Evolutionary conservation across 176 grass and related monocot genomes (phyloP).

Genomic region (Carex parvula): DNA sequence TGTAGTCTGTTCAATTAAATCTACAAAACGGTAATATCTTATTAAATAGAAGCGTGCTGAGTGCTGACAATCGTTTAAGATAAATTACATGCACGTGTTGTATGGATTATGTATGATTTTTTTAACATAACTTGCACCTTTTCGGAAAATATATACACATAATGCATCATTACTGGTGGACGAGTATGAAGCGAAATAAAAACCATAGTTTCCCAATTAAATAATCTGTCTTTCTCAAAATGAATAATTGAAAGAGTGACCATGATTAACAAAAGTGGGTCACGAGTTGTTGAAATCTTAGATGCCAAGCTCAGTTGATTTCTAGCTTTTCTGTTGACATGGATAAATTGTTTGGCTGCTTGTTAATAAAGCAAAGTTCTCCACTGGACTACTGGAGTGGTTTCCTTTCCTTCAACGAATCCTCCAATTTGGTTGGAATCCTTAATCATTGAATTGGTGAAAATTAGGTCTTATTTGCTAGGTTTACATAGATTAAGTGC

Average conservation of each 20-base stretch:
- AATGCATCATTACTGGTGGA: too few species aligned
- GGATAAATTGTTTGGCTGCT: slow-evolving; percentile 22
- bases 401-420: slow-evolving; percentile 20
- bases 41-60: background rate
- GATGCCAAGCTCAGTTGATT: slow-evolving; percentile 7
- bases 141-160: too few species aligned
- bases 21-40: background rate
- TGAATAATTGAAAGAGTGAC: background rate
- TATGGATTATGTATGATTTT: too few species aligned
- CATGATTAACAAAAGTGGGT: background rate
- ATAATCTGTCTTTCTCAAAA: background rate
- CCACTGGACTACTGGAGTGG: background rate
- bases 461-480: background rate
- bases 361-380: slow-evolving; percentile 23
- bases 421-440: slow-evolving; percentile 11
- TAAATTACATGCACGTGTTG: too few species aligned
- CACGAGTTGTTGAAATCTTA: background rate
- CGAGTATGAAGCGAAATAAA: too few species aligned
- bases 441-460: slow-evolving; percentile 1
- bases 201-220: background rate
- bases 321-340: background rate
- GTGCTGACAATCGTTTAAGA: too few species aligned
- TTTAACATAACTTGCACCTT: too few species aligned
- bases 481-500: background rate
- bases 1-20: background rate